Evolutionary conservation across 1,284 basidiomycete genomes (phyloP).

Genomic region (Moesziomyces sp.): DNA sequence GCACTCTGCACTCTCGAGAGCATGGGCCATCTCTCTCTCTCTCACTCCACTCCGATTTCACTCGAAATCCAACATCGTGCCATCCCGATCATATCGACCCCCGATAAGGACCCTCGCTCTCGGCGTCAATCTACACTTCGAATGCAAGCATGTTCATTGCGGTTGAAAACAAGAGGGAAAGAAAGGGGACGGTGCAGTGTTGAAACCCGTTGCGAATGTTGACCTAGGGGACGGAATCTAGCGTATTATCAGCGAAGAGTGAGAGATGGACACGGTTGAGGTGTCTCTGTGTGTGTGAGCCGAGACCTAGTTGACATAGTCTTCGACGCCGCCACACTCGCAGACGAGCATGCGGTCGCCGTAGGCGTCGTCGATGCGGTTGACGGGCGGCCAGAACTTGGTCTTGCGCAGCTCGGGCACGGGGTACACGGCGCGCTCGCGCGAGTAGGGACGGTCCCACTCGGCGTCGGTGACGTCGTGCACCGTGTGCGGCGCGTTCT

Average conservation of each 20-base stretch:
- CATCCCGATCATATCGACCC: too few relatives aligned
- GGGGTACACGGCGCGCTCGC: constrained; percentile 61
- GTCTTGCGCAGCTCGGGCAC: constrained; percentile 46
- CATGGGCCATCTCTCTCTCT: too few relatives aligned
- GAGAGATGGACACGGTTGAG: constrained; percentile 7
- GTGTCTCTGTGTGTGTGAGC: not conserved
- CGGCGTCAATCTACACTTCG: too few relatives aligned
- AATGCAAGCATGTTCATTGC: too few relatives aligned
- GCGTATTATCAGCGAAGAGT: not conserved
- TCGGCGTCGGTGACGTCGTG: constrained; percentile 79
- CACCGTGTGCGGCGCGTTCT: constrained; percentile 92
- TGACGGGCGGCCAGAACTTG: constrained; percentile 66
- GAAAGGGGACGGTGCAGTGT: constrained; percentile 10
- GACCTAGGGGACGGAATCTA: not conserved
- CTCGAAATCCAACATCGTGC: too few relatives aligned
- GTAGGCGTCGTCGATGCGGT: constrained; percentile 61
- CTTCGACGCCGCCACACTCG: constrained; percentile 58
- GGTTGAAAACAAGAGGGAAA: not conserved
- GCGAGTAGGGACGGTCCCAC: constrained; percentile 76
- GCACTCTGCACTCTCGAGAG: too few relatives aligned
- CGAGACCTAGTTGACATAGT: constrained; percentile 34
- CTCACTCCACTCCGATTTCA: too few relatives aligned
- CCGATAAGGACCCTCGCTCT: too few relatives aligned
- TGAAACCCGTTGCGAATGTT: constrained; percentile 17
- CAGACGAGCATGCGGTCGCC: constrained; percentile 58